Evolutionary conservation across 345 rosid genomes (phyloP).

Genomic region (Limnanthes douglasii): DNA sequence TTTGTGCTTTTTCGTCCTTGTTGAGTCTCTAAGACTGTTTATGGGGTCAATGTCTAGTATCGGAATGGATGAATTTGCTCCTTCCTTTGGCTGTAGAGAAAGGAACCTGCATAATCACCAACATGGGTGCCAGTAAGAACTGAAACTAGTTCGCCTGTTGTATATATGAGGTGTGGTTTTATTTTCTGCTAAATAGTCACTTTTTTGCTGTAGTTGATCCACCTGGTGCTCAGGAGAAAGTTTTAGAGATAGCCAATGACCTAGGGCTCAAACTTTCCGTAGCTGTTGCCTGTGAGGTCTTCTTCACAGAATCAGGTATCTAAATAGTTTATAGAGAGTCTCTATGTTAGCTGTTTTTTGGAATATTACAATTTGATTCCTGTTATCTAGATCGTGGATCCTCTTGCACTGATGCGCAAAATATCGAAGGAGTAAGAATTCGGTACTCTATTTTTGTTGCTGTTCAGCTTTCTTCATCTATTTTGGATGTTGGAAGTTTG

Average conservation of each 20-base stretch:
- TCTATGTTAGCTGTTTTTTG: too few species aligned
- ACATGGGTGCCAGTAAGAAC: constrained; percentile 87
- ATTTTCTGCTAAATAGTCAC: background rate
- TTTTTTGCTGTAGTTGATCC: constrained; percentile 46
- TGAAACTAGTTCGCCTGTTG: background rate
- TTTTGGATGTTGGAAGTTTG: too few species aligned
- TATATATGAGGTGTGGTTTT: background rate
- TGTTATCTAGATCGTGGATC: constrained; percentile 27
- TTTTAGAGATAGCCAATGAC: constrained; percentile 43
- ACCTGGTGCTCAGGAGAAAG: constrained; percentile 56
- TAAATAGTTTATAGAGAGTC: too few species aligned
- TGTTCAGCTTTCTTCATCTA: too few species aligned
- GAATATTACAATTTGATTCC: background rate
- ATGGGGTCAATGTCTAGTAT: constrained; percentile 21
- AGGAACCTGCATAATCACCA: constrained; percentile 64
- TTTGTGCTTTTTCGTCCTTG: background rate
- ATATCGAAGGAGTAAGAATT: constrained; percentile 39
- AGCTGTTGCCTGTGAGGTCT: constrained; percentile 65
- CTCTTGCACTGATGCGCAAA: constrained; percentile 15
- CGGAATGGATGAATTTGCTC: constrained; percentile 74
- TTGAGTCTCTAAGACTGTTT: background rate
- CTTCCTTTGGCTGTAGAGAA: constrained; percentile 65
- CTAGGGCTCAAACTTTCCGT: constrained; percentile 51
- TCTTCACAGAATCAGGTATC: constrained; percentile 23
- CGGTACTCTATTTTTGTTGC: constrained; percentile 15